phyloP scores from a whole-genome alignment of 768 basidiomycete species.

The Russula griseocarnosa region DNA sequence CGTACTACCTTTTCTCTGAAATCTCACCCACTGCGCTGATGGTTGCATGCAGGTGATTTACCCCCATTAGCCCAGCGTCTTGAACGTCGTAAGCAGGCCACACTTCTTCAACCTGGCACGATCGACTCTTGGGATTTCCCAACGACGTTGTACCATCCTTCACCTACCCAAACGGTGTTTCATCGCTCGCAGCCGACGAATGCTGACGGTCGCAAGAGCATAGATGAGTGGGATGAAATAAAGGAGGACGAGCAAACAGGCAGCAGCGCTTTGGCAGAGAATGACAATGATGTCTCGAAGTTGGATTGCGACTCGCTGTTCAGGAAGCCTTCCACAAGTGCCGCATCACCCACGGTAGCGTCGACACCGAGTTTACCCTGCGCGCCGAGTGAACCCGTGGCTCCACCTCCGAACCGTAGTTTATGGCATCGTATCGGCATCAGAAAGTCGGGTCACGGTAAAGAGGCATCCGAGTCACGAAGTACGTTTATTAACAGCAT shows the following conservation, averaged over 20 bases:
- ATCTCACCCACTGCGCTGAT: not conserved
- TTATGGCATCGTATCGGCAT: constrained; percentile 19
- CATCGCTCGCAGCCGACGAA: not conserved
- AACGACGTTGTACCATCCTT: constrained; percentile 32
- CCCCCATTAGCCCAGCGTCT: constrained; percentile 71
- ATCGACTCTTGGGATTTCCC: constrained; percentile 82
- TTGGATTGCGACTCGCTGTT: not conserved
- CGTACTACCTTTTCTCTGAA: constrained; percentile 36
- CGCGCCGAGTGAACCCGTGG: not conserved
- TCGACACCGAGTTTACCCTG: not conserved
- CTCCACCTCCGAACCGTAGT: constrained; percentile 4
- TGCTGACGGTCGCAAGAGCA: not conserved
- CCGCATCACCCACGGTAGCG: not conserved
- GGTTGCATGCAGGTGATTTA: constrained; percentile 46
- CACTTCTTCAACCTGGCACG: constrained; percentile 44
- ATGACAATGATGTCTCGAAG: not conserved
- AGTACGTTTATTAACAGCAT: constrained; percentile 17
- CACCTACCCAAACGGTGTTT: constrained; percentile 18
- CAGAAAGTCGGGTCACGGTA: constrained; percentile 11
- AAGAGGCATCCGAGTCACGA: constrained; percentile 6
- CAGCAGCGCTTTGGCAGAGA: not conserved
- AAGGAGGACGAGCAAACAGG: not conserved
- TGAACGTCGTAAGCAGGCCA: constrained; percentile 52
- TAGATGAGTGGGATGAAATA: constrained; percentile 5
- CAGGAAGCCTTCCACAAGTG: not conserved